Conservation (phyloP, 805 yeast genomes). For the Kuraishia floccosa region DNA sequence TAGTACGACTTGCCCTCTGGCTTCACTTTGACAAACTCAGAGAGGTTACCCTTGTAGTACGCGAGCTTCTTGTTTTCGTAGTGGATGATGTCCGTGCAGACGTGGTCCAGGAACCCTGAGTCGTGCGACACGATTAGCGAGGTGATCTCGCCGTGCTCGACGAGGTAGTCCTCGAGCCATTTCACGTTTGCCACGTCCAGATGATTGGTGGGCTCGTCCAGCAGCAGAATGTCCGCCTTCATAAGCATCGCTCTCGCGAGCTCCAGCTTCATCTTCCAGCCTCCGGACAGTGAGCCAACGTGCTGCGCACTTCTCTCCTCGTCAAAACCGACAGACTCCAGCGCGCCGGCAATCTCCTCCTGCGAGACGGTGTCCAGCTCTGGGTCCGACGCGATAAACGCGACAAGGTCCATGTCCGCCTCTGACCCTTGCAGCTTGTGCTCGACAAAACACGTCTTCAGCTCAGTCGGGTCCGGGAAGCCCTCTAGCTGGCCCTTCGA, state of each 20-base stretch:
- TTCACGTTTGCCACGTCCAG: constrained; percentile 88
- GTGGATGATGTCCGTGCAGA: constrained; percentile 94
- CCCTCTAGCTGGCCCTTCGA: constrained; percentile 96
- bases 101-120: constrained; percentile 90
- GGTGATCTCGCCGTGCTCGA: constrained; percentile 77
- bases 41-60: constrained; percentile 91
- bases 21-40: constrained; percentile 80
- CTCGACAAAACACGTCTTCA: constrained; percentile 93
- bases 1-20: constrained; percentile 97
- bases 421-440: constrained; percentile 94
- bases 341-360: constrained; percentile 65
- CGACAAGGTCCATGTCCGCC: constrained; percentile 79
- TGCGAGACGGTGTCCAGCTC: constrained; percentile 55
- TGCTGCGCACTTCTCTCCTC: constrained; percentile 82
- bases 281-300: constrained; percentile 94
- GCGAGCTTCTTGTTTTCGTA: constrained; percentile 92
- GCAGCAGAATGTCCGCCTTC: constrained; percentile 88
- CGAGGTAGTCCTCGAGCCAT: constrained; percentile 87
- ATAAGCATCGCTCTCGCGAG: constrained; percentile 97
- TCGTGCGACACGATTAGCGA: constrained; percentile 96
- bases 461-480: constrained; percentile 79
- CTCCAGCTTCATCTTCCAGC: constrained; percentile 99
- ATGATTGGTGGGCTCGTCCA: constrained; percentile 98
- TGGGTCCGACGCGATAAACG: constrained; percentile 83
- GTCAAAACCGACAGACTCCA: constrained; percentile 82